Evolutionary conservation across 2,329 filamentous ascomycete genomes (phyloP).

Genomic region (Westerdykella aurantiaca): DNA sequence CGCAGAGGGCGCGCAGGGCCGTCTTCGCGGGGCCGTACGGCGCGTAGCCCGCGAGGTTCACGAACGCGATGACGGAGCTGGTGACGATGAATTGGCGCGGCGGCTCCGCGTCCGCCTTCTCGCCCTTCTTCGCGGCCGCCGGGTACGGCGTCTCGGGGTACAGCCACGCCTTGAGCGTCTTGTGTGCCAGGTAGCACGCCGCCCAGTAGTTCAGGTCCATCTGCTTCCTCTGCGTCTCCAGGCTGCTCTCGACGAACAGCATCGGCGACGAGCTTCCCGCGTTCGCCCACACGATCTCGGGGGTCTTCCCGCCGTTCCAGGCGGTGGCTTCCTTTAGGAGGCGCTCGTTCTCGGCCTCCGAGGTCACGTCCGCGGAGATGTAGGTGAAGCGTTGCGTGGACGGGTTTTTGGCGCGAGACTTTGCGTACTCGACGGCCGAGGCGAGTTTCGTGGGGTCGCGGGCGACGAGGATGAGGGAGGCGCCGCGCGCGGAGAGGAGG

Average conservation of each 20-base stretch:
- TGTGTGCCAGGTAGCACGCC: conserved; percentile 77
- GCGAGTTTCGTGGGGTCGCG: conserved; percentile 71
- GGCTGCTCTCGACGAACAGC: conserved; percentile 70
- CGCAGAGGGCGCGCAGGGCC: conserved; percentile 75
- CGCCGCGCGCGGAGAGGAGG: conserved; percentile 74
- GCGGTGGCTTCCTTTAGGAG: conserved; percentile 65
- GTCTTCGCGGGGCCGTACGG: conserved; percentile 81
- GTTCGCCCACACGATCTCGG: conserved; percentile 87
- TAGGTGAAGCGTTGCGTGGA: conserved; percentile 71
- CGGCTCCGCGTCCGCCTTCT: conserved; percentile 25
- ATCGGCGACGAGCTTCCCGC: conserved; percentile 69
- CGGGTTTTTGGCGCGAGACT: conserved; percentile 62
- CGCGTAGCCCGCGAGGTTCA: conserved; percentile 72
- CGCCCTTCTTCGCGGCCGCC: conserved; percentile 16
- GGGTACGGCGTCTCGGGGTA: conserved; percentile 35
- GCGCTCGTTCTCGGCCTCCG: conserved; percentile 60
- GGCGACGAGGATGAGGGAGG: conserved; percentile 79
- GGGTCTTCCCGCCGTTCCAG: conserved; percentile 70
- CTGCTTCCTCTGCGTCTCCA: conserved; percentile 62
- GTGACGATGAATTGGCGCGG: conserved; percentile 84
- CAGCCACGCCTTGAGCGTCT: conserved; percentile 71
- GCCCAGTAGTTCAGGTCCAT: conserved; percentile 95
- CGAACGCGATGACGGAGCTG: conserved; percentile 67
- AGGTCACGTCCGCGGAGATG: conserved; percentile 76
- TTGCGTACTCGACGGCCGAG: conserved; percentile 58